phyloP scores from a whole-genome alignment of 129 eudicot species.

The Pulicaria dysenterica region DNA sequence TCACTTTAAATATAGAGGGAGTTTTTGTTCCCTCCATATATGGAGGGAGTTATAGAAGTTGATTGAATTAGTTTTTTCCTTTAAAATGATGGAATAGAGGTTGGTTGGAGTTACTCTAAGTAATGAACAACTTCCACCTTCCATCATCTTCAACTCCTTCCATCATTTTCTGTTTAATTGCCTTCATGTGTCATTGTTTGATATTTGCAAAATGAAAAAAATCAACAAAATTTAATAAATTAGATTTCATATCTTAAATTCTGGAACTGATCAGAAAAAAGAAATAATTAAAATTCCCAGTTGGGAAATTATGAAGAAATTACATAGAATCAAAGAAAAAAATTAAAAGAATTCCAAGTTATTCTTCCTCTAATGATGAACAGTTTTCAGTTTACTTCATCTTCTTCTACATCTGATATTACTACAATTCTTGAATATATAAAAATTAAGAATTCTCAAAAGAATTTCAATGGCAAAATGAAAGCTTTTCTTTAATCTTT shows the following conservation, averaged over 20 bases:
- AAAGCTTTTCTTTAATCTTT: conserved; percentile 20
- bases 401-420: conserved; percentile 22
- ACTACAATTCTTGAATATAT: conserved; percentile 15
- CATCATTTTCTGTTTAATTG: too few relatives aligned
- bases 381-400: conserved; percentile 19
- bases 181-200: too few relatives aligned
- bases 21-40: too few relatives aligned
- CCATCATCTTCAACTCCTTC: too few relatives aligned
- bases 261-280: conserved; percentile 3
- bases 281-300: conserved; percentile 28
- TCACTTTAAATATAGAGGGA: too few relatives aligned
- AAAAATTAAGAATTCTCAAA: conserved; percentile 16
- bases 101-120: too few relatives aligned
- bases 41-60: too few relatives aligned
- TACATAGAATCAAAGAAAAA: conserved; percentile 25
- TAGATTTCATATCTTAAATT: neutral
- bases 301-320: conserved; percentile 33
- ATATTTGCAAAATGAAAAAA: neutral
- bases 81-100: too few relatives aligned
- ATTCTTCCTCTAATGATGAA: conserved; percentile 19
- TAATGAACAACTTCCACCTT: too few relatives aligned
- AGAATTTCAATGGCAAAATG: conserved; percentile 28
- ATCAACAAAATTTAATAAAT: neutral
- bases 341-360: conserved; percentile 32
- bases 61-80: too few relatives aligned